Percentiles rank a stretch among this genome's conserved stretches.
These are phyloP conservation scores for Lactarius trivialis DNA, from an alignment of 768 basidiomycete species.

Conservation along the genomic window DNA sequence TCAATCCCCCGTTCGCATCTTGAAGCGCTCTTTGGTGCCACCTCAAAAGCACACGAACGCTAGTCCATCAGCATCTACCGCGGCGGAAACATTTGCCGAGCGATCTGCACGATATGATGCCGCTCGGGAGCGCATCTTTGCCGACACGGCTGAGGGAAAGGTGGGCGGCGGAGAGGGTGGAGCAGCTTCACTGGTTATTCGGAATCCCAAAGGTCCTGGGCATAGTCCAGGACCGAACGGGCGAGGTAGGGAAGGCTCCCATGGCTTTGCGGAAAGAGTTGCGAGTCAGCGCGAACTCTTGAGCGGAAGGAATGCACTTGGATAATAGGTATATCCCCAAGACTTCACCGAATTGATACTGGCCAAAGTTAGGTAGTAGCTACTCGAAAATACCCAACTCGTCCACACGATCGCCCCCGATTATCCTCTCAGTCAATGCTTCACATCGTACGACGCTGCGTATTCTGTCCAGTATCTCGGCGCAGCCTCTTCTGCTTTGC, in stretches of 20 bases:
- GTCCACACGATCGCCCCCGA: conserved; percentile 45
- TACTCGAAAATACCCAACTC: conserved; percentile 21
- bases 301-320: not conserved
- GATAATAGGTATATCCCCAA: not conserved
- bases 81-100: conserved; percentile 43
- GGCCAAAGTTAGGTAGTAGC: not conserved
- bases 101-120: conserved; percentile 69
- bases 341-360: not conserved
- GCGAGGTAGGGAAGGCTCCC: conserved; percentile 8
- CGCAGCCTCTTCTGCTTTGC: conserved; percentile 11
- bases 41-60: conserved; percentile 21
- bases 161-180: not conserved
- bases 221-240: not conserved
- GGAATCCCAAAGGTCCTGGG: conserved; percentile 20
- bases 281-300: not conserved
- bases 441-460: conserved; percentile 42
- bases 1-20: conserved; percentile 59
- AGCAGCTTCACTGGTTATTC: conserved; percentile 5
- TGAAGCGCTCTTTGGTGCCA: conserved; percentile 48
- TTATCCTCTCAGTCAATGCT: conserved; percentile 45
- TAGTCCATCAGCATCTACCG: conserved; percentile 24
- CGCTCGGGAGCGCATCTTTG: conserved; percentile 70
- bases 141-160: conserved; percentile 8
- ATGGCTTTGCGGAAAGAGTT: conserved; percentile 10
- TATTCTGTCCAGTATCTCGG: conserved; percentile 31